Evolutionary conservation across 306 rosid species (phyloP).

Genomic region (Fragaria nilgerrensis): DNA sequence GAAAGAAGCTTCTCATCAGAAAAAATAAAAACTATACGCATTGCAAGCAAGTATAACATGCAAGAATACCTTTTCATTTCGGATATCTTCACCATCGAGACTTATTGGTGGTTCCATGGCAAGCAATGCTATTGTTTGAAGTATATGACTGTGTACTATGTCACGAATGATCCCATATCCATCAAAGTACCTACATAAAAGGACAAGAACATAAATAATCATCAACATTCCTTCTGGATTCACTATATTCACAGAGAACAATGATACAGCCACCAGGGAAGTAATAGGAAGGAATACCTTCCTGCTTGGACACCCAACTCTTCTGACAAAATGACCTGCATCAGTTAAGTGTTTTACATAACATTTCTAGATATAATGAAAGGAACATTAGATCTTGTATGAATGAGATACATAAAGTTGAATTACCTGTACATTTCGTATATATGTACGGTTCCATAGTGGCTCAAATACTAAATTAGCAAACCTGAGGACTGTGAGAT

Average conservation of each 20-base stretch:
- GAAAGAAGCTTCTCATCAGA: conserved; percentile 34
- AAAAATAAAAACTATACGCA: conserved; percentile 7
- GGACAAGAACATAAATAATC: neutral
- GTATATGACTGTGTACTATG: conserved; percentile 84
- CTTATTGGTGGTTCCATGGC: conserved; percentile 96
- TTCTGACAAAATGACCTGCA: conserved; percentile 80
- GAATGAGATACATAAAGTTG: neutral
- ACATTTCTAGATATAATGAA: neutral
- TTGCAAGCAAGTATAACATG: conserved; percentile 17
- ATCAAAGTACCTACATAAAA: conserved; percentile 65
- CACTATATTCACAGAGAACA: neutral
- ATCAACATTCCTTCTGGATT: neutral
- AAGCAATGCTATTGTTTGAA: conserved; percentile 87
- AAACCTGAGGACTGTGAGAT: conserved; percentile 92
- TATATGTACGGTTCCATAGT: conserved; percentile 78
- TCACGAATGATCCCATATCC: conserved; percentile 86
- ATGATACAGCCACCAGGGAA: conserved; percentile 22
- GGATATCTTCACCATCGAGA: conserved; percentile 88
- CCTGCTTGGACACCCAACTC: conserved; percentile 65
- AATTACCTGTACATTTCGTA: conserved; percentile 72
- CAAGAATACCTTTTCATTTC: conserved; percentile 79
- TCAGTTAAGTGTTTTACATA: conserved; percentile 18
- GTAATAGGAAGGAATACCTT: conserved; percentile 42
- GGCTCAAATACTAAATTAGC: conserved; percentile 92
- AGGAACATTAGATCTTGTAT: neutral